Conservation (phyloP, 169 alveolate genomes). For the Theileria parva region DNA sequence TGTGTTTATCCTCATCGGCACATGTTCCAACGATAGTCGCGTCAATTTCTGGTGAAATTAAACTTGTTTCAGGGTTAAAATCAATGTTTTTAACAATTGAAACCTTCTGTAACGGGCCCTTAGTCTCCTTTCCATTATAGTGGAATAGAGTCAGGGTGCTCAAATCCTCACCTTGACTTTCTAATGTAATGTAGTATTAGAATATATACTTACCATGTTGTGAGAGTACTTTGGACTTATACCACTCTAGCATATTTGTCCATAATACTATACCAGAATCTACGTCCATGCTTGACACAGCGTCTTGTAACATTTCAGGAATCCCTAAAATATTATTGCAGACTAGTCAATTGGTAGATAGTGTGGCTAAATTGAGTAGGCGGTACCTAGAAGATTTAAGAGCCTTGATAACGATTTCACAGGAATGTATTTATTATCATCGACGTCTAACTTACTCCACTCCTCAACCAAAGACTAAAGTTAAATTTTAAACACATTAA, state of each 20-base stretch:
- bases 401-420: conserved; percentile 55
- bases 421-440: conserved; percentile 69
- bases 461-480: conserved; percentile 35
- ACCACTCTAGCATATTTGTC: conserved; percentile 42
- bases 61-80: neutral
- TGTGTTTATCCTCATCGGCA: neutral
- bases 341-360: neutral
- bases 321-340: neutral
- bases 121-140: conserved; percentile 45
- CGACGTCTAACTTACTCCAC: conserved; percentile 69
- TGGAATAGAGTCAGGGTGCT: conserved; percentile 36
- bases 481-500: conserved; percentile 16
- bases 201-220: neutral
- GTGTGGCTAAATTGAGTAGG: neutral
- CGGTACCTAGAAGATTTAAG: conserved; percentile 53
- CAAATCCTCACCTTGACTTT: neutral
- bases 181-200: neutral
- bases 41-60: conserved; percentile 14
- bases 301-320: conserved; percentile 1
- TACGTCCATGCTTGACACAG: neutral
- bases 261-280: conserved; percentile 30
- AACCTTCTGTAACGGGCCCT: conserved; percentile 20
- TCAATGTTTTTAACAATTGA: neutral
- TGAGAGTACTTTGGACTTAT: neutral
- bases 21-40: conserved; percentile 37